Percentiles rank a stretch among this genome's conserved stretches.
These are phyloP conservation scores for Saccharomyces paradoxus DNA, from an alignment of 805 yeast genomes.

Conservation along the genomic window DNA sequence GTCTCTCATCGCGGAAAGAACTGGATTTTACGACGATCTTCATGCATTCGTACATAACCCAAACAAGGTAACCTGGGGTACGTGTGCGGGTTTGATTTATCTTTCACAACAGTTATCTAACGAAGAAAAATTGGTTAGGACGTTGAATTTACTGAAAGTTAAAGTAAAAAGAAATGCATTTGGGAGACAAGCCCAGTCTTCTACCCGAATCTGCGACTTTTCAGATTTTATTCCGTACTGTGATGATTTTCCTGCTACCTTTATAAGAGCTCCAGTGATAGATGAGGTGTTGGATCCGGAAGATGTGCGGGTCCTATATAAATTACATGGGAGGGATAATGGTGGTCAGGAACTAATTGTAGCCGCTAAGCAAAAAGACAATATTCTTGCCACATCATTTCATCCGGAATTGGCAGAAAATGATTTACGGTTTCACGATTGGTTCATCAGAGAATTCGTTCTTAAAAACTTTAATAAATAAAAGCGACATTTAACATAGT, in stretches of 20 bases:
- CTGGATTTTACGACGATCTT: slow-evolving; percentile 49
- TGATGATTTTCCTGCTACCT: slow-evolving; percentile 37
- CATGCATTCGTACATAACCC: slow-evolving; percentile 39
- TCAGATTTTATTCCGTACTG: slow-evolving; percentile 35
- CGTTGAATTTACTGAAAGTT: slow-evolving; percentile 59
- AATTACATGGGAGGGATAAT: slow-evolving; percentile 16
- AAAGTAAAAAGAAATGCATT: slow-evolving; percentile 65
- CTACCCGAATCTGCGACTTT: slow-evolving; percentile 40
- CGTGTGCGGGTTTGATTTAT: slow-evolving; percentile 76
- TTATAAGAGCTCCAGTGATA: slow-evolving; percentile 74
- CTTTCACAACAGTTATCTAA: slow-evolving; percentile 46
- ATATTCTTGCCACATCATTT: slow-evolving; percentile 63
- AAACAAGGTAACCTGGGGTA: slow-evolving; percentile 67
- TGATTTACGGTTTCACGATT: slow-evolving; percentile 56
- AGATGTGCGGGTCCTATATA: slow-evolving; percentile 36
- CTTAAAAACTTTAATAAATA: slow-evolving; percentile 9
- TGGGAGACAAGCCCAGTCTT: slow-evolving; percentile 69
- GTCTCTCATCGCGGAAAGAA: slow-evolving; percentile 61
- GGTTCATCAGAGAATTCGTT: slow-evolving; percentile 60
- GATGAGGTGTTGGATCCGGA: slow-evolving; percentile 22
- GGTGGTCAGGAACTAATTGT: slow-evolving; percentile 41
- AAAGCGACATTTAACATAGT: background rate
- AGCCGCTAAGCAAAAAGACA: slow-evolving; percentile 59
- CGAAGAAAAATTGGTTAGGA: slow-evolving; percentile 45
- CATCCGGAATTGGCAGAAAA: slow-evolving; percentile 62